Evolutionary conservation across 2,329 filamentous ascomycete genomes (phyloP), one percentile per base, ranked within the genome.

Genomic region (Pseudogymnoascus sp.): DNA sequence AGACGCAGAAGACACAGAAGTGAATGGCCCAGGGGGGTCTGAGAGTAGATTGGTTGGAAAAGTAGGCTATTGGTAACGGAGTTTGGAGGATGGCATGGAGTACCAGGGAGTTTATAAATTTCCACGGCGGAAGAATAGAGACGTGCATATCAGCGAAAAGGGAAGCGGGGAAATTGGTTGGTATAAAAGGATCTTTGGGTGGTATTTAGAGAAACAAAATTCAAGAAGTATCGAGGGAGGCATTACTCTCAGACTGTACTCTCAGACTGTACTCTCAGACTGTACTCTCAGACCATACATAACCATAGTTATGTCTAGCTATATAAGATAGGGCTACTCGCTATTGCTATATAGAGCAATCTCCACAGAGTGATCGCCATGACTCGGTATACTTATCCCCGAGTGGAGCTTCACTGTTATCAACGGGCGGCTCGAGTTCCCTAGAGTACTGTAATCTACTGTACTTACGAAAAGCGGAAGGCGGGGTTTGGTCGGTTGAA

Each of bases 1-100:
- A 65, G 62, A 58, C 60, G 16, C 59, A 4, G 7, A 63, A 63
- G 35, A 25, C 35, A 5, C 21, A 12, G 11, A 65, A 21, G 5
- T 37, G 41, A 60, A 49, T 33, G 28, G 49, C 5, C 28, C 25
- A 14, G 3, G 16, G n/a, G 7, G 49, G 4, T 14, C n/a, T 2
- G 9, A 16, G 49, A 16, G 9, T 31, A 7, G 49, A 25, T 49
- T 25, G 16, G n/a, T 55, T 55, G n/a, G 45, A 16, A 35, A 35
- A 55, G 2, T 35, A 21, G 5, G 5, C 7, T 33, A n/a, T 55
- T 55, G 28, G 49, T 1, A 35, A 18, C 28, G n/a, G 49, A 7
- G 49, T 21, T 55, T 55, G 49, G 28, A 55, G 49, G 28, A 55
- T 1, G 49, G 49, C 49, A 55, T 1, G 49, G 49, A 55, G 49